A percentile compares a stretch with the other conserved stretches of the same genome.
phyloP scores from a whole-genome alignment of 768 basidiomycete genomes.

The Russula ochroleuca region DNA sequence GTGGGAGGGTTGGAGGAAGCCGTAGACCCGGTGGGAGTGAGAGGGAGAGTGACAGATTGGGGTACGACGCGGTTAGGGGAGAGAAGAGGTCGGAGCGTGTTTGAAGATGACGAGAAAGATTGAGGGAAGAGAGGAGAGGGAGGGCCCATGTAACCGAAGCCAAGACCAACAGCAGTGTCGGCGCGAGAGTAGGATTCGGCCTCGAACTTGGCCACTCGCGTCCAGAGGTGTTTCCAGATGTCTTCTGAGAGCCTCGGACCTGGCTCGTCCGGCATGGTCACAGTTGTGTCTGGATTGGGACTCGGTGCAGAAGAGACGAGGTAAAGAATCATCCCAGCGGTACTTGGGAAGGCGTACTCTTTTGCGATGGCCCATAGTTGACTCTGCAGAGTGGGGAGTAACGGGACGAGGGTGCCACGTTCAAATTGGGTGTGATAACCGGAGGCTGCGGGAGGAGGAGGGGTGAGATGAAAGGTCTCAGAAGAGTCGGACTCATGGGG shows the following conservation, averaged over 20 bases:
- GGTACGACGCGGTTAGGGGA: conserved; percentile 33
- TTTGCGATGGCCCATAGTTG: conserved; percentile 86
- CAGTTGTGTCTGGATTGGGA: conserved; percentile 11
- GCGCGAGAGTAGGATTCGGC: conserved; percentile 39
- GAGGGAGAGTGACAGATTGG: conserved; percentile 34
- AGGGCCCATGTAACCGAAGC: conserved; percentile 27
- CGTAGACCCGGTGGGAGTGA: conserved; percentile 44
- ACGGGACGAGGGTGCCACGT: conserved; percentile 81
- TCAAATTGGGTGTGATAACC: conserved; percentile 78
- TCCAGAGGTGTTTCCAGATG: conserved; percentile 86
- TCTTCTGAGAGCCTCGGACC: conserved; percentile 85
- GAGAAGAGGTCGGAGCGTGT: conserved; percentile 45
- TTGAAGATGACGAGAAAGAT: conserved; percentile 29
- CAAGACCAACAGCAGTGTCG: conserved; percentile 46
- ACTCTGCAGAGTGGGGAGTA: conserved; percentile 76
- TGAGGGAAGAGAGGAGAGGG: conserved; percentile 20
- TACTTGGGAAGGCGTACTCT: conserved; percentile 90
- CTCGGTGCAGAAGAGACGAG: conserved; percentile 47
- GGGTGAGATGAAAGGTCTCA: conserved; percentile 45
- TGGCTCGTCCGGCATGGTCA: conserved; percentile 42
- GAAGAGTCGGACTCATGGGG: conserved; percentile 54
- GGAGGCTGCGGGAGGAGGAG: conserved; percentile 54
- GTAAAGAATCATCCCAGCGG: conserved; percentile 77
- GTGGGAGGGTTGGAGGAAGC: conserved; percentile 47
- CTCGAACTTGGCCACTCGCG: conserved; percentile 61